A percentile compares a stretch with the other conserved stretches of the same genome.
Evolutionary conservation across 1,284 basidiomycete species (phyloP).

Genomic region (Ustilago cynodontis): DNA sequence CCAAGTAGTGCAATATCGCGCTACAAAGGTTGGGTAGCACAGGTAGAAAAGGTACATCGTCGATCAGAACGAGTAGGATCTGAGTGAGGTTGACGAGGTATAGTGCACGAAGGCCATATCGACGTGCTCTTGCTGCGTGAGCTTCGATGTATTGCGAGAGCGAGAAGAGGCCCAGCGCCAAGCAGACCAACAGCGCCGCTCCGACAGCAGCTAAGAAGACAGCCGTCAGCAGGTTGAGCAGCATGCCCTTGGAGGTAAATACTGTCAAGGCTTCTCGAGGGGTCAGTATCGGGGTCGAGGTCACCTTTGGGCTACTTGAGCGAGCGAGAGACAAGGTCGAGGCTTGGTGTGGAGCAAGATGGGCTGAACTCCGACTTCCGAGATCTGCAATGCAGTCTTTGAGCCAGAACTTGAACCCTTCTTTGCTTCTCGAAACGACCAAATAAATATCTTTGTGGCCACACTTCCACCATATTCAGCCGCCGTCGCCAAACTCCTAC

Average conservation of each 20-base stretch:
- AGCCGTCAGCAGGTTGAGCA: slow-evolving; percentile 23
- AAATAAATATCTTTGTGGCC: background rate
- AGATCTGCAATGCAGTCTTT: slow-evolving; percentile 8
- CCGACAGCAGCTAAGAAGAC: slow-evolving; percentile 19
- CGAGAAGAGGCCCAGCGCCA: slow-evolving; percentile 43
- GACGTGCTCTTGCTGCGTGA: slow-evolving; percentile 31
- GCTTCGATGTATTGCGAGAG: slow-evolving; percentile 46
- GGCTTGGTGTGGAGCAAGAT: slow-evolving; percentile 12
- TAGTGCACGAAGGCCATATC: slow-evolving; percentile 25
- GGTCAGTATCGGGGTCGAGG: too few relatives aligned
- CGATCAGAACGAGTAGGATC: slow-evolving; percentile 11
- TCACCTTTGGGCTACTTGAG: background rate
- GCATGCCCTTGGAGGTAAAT: slow-evolving; percentile 25
- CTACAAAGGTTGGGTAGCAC: slow-evolving; percentile 20
- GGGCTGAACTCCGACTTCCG: slow-evolving; percentile 25
- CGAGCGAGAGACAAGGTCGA: background rate
- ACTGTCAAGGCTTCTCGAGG: too few relatives aligned
- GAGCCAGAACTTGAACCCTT: slow-evolving; percentile 22
- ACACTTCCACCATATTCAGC: background rate
- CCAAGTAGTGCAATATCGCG: slow-evolving; percentile 16
- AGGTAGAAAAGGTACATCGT: slow-evolving; percentile 30
- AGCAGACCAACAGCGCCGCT: slow-evolving; percentile 11
- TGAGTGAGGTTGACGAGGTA: slow-evolving; percentile 2
- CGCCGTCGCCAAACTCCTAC: background rate
- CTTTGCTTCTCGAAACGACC: background rate